phyloP scores from a whole-genome alignment of 805 yeast species.

The Tetrapisispora pingtungensis region DNA sequence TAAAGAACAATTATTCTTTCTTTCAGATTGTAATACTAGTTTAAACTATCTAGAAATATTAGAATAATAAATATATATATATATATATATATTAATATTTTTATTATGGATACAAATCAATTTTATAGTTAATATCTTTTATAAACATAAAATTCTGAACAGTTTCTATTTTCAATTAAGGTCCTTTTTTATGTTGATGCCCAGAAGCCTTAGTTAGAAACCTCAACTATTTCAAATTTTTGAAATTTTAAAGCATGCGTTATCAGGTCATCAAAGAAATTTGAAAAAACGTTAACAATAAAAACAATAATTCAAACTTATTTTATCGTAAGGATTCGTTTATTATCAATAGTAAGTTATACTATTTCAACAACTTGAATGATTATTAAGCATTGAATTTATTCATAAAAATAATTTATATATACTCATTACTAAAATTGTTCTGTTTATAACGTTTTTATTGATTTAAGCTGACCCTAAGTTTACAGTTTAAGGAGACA shows the following conservation, averaged over 20 bases:
- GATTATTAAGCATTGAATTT: no score
- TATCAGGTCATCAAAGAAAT: not conserved
- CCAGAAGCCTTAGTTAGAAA: not conserved
- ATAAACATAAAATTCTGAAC: no score
- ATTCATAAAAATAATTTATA: no score
- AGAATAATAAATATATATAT: not conserved
- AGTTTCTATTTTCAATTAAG: no score
- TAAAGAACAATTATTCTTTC: constrained; percentile 4
- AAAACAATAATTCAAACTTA: not conserved
- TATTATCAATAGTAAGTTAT: not conserved
- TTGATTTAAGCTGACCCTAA: not conserved
- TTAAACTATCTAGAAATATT: constrained; percentile 4
- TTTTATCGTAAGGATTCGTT: not conserved
- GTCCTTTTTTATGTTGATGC: no score
- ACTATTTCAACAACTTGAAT: no score
- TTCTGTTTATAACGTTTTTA: no score
- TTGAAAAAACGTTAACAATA: not conserved
- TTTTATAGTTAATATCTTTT: no score
- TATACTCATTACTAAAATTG: no score
- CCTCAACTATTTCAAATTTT: not conserved
- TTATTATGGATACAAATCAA: no score
- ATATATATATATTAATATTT: no score
- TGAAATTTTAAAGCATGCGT: not conserved
- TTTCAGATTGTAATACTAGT: constrained; percentile 6
- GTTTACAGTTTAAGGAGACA: not conserved